Evolutionary conservation across 2,329 filamentous ascomycete species (phyloP).

Genomic region (Aspergillus clavatus): DNA sequence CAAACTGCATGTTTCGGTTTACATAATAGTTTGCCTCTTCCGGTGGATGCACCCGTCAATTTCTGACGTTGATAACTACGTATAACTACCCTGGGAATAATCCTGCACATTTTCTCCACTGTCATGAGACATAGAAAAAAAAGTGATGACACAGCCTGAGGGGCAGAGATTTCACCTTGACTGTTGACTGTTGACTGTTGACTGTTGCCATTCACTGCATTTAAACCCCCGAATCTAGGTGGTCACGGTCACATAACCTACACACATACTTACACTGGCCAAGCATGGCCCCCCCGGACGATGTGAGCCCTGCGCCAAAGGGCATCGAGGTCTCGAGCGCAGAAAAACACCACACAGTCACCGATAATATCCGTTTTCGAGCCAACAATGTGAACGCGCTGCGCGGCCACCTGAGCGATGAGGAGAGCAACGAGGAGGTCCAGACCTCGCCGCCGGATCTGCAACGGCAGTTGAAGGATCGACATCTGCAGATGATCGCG

Average conservation of each 20-base stretch:
- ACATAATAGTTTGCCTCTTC: constrained; percentile 2
- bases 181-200: too few relatives aligned
- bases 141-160: not conserved
- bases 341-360: not conserved
- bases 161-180: not conserved
- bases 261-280: not conserved
- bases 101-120: not conserved
- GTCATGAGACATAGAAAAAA: not conserved
- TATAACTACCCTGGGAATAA: too few relatives aligned
- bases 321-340: not conserved
- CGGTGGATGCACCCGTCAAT: not conserved
- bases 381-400: not conserved
- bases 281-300: not conserved
- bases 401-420: not conserved
- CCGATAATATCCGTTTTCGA: not conserved
- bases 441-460: constrained; percentile 5
- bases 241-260: too few relatives aligned
- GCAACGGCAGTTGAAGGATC: constrained; percentile 20
- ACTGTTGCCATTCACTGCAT: too few relatives aligned
- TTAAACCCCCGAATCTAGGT: too few relatives aligned
- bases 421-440: not conserved
- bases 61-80: not conserved
- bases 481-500: constrained; percentile 22
- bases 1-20: too few relatives aligned
- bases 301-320: not conserved